These are phyloP conservation scores for Aspergillus sp. DNA, from an alignment of 2,329 filamentous ascomycete species.

Conservation along the genomic window DNA sequence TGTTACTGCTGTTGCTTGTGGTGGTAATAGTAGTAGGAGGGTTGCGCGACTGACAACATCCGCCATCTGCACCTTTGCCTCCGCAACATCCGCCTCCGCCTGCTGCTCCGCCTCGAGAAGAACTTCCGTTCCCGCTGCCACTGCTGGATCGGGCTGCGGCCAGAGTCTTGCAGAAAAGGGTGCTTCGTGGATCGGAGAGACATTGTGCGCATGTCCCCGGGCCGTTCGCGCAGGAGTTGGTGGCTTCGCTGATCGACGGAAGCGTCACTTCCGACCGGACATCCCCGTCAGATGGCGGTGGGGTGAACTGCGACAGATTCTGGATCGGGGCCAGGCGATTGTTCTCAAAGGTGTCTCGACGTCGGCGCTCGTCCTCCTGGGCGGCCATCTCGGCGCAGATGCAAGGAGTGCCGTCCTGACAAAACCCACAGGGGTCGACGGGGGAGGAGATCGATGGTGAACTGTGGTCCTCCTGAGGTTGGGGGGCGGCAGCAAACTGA, in stretches of 20 bases:
- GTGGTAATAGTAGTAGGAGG: no score
- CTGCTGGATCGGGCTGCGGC: conserved; percentile 48
- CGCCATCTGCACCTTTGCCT: conserved; percentile 50
- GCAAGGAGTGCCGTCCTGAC: conserved; percentile 71
- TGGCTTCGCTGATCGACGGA: conserved; percentile 27
- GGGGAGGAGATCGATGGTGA: conserved; percentile 24
- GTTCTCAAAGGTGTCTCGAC: conserved; percentile 39
- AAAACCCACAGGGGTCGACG: conserved; percentile 71
- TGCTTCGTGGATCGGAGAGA: conserved; percentile 66
- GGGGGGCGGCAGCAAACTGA: conserved; percentile 47
- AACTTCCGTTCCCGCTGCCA: no score
- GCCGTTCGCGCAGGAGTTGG: conserved; percentile 52
- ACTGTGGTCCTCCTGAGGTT: conserved; percentile 16
- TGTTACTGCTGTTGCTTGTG: no score
- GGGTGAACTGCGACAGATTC: conserved; percentile 43
- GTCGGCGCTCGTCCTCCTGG: conserved; percentile 30
- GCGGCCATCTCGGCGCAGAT: conserved; percentile 63
- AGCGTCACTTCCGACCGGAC: conserved; percentile 46
- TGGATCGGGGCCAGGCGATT: conserved; percentile 39
- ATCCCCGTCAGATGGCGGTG: conserved; percentile 49
- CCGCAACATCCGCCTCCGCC: conserved; percentile 50
- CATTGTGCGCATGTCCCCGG: conserved; percentile 76
- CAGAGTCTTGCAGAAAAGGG: conserved; percentile 73
- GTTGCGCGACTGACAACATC: conserved; percentile 50
- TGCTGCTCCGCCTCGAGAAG: conserved; percentile 9